Percentiles rank a stretch among this genome's conserved stretches.
These are phyloP conservation scores for Bauhinia variegata DNA, from an alignment of 306 rosid species.

Conservation along the genomic window DNA sequence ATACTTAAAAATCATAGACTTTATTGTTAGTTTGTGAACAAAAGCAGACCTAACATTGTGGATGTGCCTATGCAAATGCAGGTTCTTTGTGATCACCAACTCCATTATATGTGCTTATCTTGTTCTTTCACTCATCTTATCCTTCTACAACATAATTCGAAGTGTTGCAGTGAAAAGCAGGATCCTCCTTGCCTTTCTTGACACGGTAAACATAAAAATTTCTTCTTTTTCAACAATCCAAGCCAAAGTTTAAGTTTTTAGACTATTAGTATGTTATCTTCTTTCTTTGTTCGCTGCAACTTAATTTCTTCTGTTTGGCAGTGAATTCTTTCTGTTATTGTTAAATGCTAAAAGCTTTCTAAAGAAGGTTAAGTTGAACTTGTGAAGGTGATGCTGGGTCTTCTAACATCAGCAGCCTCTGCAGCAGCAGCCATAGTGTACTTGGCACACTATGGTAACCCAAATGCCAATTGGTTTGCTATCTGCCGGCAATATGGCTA, in stretches of 20 bases:
- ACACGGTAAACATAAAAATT: constrained; percentile 35
- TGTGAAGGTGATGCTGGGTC: constrained; percentile 59
- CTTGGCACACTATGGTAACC: constrained; percentile 61
- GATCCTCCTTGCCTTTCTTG: constrained; percentile 35
- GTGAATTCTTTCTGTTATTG: neutral
- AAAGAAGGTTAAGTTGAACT: constrained; percentile 11
- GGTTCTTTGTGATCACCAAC: constrained; percentile 47
- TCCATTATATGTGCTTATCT: constrained; percentile 41
- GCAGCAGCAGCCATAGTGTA: constrained; percentile 57
- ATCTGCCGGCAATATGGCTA: constrained; percentile 55
- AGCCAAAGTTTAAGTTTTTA: too few relatives aligned
- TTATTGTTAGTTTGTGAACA: too few relatives aligned
- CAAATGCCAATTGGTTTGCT: constrained; percentile 55
- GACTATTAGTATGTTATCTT: too few relatives aligned
- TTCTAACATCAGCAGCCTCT: constrained; percentile 56
- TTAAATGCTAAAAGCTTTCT: neutral
- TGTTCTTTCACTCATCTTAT: constrained; percentile 34
- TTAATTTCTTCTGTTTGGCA: too few relatives aligned
- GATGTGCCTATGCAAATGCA: neutral
- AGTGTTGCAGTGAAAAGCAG: constrained; percentile 24
- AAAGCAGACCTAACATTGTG: neutral
- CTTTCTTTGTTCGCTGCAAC: too few relatives aligned
- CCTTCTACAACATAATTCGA: constrained; percentile 37
- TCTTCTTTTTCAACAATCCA: too few relatives aligned
- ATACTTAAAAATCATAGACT: too few relatives aligned